Evolutionary conservation across 2,329 filamentous ascomycete genomes (phyloP).

Genomic region (Sordariomycetes sp.): DNA sequence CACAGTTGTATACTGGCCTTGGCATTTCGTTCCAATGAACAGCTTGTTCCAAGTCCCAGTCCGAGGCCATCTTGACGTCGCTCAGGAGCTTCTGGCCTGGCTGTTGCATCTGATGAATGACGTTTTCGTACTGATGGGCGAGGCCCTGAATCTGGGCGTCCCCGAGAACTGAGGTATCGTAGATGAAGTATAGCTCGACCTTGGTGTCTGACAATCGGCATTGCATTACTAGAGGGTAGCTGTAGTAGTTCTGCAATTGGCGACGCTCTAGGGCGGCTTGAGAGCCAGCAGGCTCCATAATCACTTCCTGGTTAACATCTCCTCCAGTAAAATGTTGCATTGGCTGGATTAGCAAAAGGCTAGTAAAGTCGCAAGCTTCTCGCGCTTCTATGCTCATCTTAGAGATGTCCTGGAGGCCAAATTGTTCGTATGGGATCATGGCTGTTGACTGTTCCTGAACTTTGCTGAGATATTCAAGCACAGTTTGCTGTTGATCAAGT

Average conservation of each 20-base stretch:
- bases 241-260: conserved; percentile 10
- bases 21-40: conserved; percentile 1
- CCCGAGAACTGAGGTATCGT: conserved; percentile 4
- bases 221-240: conserved; percentile 5
- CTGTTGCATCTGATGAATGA: conserved; percentile 7
- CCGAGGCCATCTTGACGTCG: neutral
- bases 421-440: conserved; percentile 5
- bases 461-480: conserved; percentile 6
- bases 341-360: conserved; percentile 9
- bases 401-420: conserved; percentile 6
- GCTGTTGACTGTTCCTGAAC: conserved; percentile 7
- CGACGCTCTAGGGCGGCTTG: conserved; percentile 17
- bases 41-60: conserved; percentile 3
- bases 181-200: conserved; percentile 1
- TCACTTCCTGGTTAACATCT: neutral
- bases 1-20: conserved; percentile 12
- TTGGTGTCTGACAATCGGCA: conserved; percentile 1
- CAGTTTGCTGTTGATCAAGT: conserved; percentile 2
- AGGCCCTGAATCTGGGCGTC: conserved; percentile 7
- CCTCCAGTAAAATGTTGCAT: neutral
- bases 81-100: neutral
- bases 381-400: conserved; percentile 3
- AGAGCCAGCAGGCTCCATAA: too few species aligned
- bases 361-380: conserved; percentile 5
- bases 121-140: conserved; percentile 7